Conservation (phyloP, 495 filamentous ascomycete genomes). For the Penicillium pulvis region DNA sequence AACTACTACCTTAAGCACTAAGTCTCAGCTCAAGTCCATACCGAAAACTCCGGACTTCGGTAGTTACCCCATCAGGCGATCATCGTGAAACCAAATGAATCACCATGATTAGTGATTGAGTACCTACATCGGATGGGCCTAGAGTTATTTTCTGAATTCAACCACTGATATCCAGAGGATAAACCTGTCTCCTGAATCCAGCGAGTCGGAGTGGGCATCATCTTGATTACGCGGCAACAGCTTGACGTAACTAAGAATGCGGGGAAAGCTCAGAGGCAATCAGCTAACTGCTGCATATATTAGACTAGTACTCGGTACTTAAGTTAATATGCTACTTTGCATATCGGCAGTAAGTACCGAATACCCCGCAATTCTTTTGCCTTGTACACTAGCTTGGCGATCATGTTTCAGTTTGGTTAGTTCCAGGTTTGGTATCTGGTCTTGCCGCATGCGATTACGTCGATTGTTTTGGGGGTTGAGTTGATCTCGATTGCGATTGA, state of each 20-base stretch:
- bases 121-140: background rate
- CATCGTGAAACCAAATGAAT: background rate
- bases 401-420: background rate
- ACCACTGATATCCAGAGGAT: background rate
- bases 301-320: background rate
- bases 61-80: background rate
- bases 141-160: background rate
- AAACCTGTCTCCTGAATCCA: background rate
- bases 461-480: no score
- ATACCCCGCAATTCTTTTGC: background rate
- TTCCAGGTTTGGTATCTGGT: background rate
- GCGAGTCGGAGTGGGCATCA: background rate
- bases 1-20: background rate
- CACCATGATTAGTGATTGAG: background rate
- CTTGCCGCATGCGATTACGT: background rate
- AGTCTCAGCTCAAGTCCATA: background rate
- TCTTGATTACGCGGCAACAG: background rate
- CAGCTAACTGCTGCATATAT: background rate
- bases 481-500: background rate
- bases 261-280: constrained; percentile 30
- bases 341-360: background rate
- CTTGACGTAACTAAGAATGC: constrained; percentile 31
- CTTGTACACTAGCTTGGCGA: background rate
- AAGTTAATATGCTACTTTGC: background rate
- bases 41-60: background rate